Conservation (phyloP, 805 yeast genomes). For the Starmera quercuum region DNA sequence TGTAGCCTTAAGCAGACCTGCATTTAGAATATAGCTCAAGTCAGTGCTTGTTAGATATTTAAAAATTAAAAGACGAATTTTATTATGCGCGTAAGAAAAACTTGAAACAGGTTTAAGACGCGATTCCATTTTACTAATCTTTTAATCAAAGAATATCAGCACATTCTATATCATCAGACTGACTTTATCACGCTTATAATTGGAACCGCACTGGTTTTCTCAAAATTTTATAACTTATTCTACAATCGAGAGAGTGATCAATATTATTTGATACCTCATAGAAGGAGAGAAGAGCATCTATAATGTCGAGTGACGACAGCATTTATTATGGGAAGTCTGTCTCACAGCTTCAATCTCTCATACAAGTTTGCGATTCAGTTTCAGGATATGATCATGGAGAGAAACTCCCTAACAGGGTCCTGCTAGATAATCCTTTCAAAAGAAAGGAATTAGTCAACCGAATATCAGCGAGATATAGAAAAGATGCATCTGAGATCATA, state of each 20-base stretch:
- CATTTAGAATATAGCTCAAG: too few species aligned
- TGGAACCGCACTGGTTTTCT: too few species aligned
- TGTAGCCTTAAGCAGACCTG: too few species aligned
- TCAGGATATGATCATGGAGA: too few species aligned
- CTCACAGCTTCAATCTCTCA: not conserved
- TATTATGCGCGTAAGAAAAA: too few species aligned
- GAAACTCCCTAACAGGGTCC: not conserved
- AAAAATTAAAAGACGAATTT: too few species aligned
- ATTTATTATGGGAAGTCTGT: not conserved
- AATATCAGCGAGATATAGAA: not conserved
- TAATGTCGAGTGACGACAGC: not conserved
- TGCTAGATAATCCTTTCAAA: not conserved
- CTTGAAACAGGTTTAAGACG: too few species aligned
- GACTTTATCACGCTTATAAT: too few species aligned
- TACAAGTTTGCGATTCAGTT: not conserved
- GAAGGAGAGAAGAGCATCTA: not conserved
- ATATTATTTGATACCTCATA: not conserved
- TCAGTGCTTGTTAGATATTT: too few species aligned
- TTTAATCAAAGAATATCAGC: too few species aligned
- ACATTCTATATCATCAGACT: too few species aligned
- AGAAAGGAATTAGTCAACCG: not conserved
- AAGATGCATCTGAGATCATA: not conserved
- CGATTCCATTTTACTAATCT: too few species aligned
- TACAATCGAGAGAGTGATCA: not conserved
- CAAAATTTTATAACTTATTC: not conserved